Base-by-base conservation (phyloP, 2,329 filamentous ascomycete species). In the Neofusicoccum laricinum region DNA sequence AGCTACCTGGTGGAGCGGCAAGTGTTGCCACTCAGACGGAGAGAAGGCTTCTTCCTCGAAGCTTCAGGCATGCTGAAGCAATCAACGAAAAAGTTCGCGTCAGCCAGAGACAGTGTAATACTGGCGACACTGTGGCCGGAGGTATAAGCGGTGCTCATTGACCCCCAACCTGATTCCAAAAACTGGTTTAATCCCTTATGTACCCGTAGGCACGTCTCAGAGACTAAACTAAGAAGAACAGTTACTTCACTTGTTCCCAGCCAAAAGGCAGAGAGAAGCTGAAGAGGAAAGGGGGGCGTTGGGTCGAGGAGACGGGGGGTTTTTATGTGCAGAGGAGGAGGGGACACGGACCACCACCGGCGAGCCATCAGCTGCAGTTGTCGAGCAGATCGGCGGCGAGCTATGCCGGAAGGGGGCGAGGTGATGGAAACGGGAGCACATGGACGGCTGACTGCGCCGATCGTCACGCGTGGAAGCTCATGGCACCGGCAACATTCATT, bases 201-300 rank as follows among this genome's bases (percentile, higher is more conserved):
- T 21, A 30, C 15, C 53, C 38, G 36, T 58, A 45, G 40, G 25
- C 14, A 40, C 36, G 19, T 57, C 8, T 4, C n/a, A 57, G 40
- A 34, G 53, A 58, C 32, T 45, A 32, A 58, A 32, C 25, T 19
- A 30, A 14, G 21, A 45, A 43, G 38, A 58, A 58, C 38, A 58
- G 40, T 19, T 12, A 45, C 36, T 58, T 6, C 53, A 34, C 19
- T 58, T 45, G 40, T 45, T 43, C 53, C 45, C 14, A 45, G 53
- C 53, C 40, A 58, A 58, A 58, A 45, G 38, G 40, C 53, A 58
- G 45, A 58, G 53, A 58, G 53, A 58, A 30, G 38, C 53, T 58
- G 40, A 34, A 58, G 53, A 34, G 32, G 40, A 58, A 58, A 58
- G 32, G 38, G 32, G 38, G 53, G 34, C 15, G 10, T 36, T 7